Conservation (phyloP, 768 basidiomycete species). For the Tricholoma bakamatsutake region DNA sequence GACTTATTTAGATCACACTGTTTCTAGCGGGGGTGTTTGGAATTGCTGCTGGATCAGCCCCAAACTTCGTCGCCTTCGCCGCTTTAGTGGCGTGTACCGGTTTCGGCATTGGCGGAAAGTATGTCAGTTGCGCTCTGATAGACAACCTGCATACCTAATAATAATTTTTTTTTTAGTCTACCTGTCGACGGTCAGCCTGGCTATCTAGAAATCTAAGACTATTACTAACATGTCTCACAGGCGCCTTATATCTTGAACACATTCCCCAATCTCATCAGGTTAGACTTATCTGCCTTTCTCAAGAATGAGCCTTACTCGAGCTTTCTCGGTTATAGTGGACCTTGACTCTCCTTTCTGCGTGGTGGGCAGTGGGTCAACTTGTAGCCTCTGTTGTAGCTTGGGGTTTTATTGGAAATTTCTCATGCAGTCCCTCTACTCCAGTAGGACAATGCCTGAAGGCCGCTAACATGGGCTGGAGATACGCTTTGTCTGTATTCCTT, state of each 20-base stretch:
- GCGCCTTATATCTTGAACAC: slow-evolving; percentile 40
- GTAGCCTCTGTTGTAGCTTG: slow-evolving; percentile 47
- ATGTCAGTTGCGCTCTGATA: slow-evolving; percentile 18
- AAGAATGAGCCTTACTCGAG: neutral
- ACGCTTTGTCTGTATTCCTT: slow-evolving; percentile 34
- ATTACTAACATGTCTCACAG: slow-evolving; percentile 10
- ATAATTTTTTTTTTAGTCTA: slow-evolving; percentile 24
- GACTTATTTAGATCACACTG: slow-evolving; percentile 19
- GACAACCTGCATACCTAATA: slow-evolving; percentile 18
- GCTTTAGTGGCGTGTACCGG: slow-evolving; percentile 41
- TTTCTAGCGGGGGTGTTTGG: slow-evolving; percentile 43
- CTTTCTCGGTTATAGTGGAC: slow-evolving; percentile 32
- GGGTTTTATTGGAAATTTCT: slow-evolving; percentile 51
- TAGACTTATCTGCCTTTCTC: slow-evolving; percentile 3
- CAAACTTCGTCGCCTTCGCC: slow-evolving; percentile 41
- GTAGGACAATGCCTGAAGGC: slow-evolving; percentile 36
- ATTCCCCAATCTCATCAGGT: slow-evolving; percentile 38
- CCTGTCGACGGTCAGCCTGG: slow-evolving; percentile 40
- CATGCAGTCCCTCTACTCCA: slow-evolving; percentile 34
- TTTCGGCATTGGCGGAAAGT: slow-evolving; percentile 49
- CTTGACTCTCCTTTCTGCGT: slow-evolving; percentile 48
- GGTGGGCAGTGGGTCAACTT: slow-evolving; percentile 50
- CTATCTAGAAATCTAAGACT: neutral
- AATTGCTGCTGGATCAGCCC: slow-evolving; percentile 39
- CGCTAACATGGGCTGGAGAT: slow-evolving; percentile 60